Percentiles rank a stretch among this genome's conserved stretches.
Conservation (phyloP, 2,329 filamentous ascomycete species). For the Alternaria incomplexa region DNA sequence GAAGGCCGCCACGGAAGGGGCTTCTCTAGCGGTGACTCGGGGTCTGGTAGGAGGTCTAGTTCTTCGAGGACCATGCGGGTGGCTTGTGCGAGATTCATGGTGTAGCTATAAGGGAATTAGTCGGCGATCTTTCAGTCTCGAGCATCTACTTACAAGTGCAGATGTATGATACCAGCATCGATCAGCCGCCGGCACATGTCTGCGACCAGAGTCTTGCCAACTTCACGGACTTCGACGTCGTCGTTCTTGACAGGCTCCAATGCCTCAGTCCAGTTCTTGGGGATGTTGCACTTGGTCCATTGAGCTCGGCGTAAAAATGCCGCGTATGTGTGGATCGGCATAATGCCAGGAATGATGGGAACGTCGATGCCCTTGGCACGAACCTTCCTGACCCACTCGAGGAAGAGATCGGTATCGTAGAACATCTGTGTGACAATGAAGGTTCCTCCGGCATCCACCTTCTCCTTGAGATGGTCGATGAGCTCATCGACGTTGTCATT, state of each 20-base stretch:
- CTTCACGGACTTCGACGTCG: slow-evolving; percentile 86
- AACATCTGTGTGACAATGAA: slow-evolving; percentile 99
- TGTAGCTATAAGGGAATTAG: slow-evolving; percentile 66
- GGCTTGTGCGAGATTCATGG: slow-evolving; percentile 96
- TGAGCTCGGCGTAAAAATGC: slow-evolving; percentile 88
- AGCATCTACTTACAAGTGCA: slow-evolving; percentile 73
- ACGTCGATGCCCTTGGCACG: slow-evolving; percentile 82
- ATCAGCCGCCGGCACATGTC: slow-evolving; percentile 89
- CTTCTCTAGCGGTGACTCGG: slow-evolving; percentile 80
- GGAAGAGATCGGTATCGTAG: slow-evolving; percentile 95
- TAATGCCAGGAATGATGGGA: slow-evolving; percentile 85
- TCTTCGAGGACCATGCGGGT: slow-evolving; percentile 95
- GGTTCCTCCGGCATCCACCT: slow-evolving; percentile 89
- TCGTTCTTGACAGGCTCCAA: slow-evolving; percentile 97
- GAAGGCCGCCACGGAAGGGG: slow-evolving; percentile 97
- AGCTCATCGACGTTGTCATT: slow-evolving; percentile 84
- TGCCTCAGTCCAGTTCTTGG: slow-evolving; percentile 77
- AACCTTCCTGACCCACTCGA: slow-evolving; percentile 87
- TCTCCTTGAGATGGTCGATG: slow-evolving; percentile 93
- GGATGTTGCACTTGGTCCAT: slow-evolving; percentile 88
- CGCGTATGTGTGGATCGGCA: slow-evolving; percentile 94
- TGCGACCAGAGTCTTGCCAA: slow-evolving; percentile 85
- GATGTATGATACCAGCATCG: slow-evolving; percentile 78
- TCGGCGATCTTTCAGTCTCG: background rate
- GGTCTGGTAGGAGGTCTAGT: slow-evolving; percentile 78